Percentiles rank a stretch among this genome's conserved stretches.
Conservation (phyloP, 768 basidiomycete species). For the Podaxis mareebaensis region DNA sequence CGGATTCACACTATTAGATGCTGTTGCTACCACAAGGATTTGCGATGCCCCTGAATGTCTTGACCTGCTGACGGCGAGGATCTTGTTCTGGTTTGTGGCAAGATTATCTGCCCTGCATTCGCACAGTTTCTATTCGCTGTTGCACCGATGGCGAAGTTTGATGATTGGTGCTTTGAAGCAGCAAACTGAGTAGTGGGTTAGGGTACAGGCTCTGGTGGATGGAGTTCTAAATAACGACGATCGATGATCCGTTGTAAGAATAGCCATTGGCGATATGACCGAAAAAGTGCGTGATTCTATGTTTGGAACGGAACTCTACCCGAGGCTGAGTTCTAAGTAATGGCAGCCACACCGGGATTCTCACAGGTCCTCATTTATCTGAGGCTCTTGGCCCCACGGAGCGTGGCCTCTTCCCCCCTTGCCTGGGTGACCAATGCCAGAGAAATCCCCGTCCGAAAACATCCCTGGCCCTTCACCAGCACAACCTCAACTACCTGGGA, state of each 20-base stretch:
- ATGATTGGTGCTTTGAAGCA: too few relatives aligned
- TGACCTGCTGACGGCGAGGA: too few relatives aligned
- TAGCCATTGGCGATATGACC: not conserved
- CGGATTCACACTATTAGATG: too few relatives aligned
- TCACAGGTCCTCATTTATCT: not conserved
- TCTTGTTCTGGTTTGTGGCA: too few relatives aligned
- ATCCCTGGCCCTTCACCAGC: not conserved
- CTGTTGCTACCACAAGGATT: too few relatives aligned
- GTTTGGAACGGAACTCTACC: not conserved
- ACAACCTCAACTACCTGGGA: not conserved
- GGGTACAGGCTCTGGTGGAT: not conserved
- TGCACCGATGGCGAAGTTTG: too few relatives aligned
- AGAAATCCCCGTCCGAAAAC: not conserved
- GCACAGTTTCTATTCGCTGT: too few relatives aligned
- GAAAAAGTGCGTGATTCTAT: not conserved
- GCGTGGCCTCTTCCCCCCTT: not conserved
- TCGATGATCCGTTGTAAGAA: not conserved
- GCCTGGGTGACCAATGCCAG: not conserved
- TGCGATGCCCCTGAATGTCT: too few relatives aligned
- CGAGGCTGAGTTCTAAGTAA: not conserved
- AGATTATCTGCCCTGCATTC: too few relatives aligned
- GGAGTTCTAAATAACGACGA: not conserved
- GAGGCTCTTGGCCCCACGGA: not conserved
- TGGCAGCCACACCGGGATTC: not conserved
- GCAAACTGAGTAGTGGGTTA: not conserved